Evolutionary conservation across 345 rosid species (phyloP), one percentile per base, ranked within the genome.

Genomic region (Mallotus nudiflorus): DNA sequence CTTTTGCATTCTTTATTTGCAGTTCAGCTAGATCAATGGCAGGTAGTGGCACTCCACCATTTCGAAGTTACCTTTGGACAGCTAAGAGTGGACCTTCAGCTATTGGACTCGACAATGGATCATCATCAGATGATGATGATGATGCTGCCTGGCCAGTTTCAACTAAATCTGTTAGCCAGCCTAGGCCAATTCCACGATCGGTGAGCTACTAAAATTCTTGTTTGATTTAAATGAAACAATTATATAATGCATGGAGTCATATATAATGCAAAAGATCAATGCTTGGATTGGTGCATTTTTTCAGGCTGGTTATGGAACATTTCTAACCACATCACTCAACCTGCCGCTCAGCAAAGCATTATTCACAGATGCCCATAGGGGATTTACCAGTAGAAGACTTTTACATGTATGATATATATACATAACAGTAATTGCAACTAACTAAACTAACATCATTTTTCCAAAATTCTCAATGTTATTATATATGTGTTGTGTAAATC

Each of bases 1-100:
- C 54, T n/a, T 5, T 7, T 48, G 22, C 20, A 12, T 52, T 8
- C 7, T 16, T n/a, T 29, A 40, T 9, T 44, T 67, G 72, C 89
- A 94, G 97, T 78, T 94, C 99, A 42, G 97, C 99, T 19, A 85
- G 99, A 76, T 92, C 99, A 1, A 53, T 94, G 72, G 97, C 97
- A 1, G 73, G 90, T 25, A 92, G 99, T 37, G 91, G 86, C 0
- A 92, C 99, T 11, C 88, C 99, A 0, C 96, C 97, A 9, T 82
- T 86, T 69, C 70, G 86, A 18, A 70, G 84, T 6, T 88, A 79
- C 73, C 73, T 94, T 20, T 78, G 92, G 66, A 85, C 67, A 52
- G 93, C 99, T 1, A 87, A 68, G 74, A 92, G 97, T 65, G 97
- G 90, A 0, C 99, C 97, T 54, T 85, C 97, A 19, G 90, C 90